These are phyloP conservation scores for Gnaphalium uliginosum DNA, from an alignment of 129 eudicot genomes.

Conservation along the genomic window DNA sequence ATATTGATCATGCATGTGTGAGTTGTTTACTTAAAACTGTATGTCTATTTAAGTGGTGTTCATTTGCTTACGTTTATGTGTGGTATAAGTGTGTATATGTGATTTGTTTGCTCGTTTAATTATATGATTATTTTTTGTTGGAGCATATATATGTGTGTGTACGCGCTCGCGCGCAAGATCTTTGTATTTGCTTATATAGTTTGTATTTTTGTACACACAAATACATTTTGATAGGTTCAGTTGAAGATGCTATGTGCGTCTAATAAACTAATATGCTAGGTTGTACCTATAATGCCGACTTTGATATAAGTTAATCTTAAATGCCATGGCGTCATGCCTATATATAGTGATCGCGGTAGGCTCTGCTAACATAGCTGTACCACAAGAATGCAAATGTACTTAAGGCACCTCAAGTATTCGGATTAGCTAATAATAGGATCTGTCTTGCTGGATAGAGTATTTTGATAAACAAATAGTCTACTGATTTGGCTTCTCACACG, in stretches of 20 bases:
- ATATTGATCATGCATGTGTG: conserved; percentile 18
- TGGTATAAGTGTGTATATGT: conserved; percentile 5
- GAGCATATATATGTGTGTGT: background rate
- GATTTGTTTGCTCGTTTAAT: conserved; percentile 24
- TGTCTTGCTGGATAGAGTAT: background rate
- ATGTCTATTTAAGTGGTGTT: background rate
- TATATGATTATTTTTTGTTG: background rate
- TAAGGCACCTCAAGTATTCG: background rate
- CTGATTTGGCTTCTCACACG: conserved; percentile 16
- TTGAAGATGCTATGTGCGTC: background rate
- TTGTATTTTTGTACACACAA: conserved; percentile 6
- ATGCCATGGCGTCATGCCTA: background rate
- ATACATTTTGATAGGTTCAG: background rate
- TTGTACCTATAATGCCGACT: conserved; percentile 7
- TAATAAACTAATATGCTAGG: background rate
- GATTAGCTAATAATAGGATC: conserved; percentile 10
- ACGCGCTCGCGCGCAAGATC: background rate
- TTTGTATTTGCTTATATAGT: conserved; percentile 13
- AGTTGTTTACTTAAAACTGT: background rate
- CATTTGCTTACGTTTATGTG: conserved; percentile 6
- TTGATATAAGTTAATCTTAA: background rate
- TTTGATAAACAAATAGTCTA: conserved; percentile 15
- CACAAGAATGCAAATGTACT: background rate
- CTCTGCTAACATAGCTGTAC: conserved; percentile 11
- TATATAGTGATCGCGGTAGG: conserved; percentile 10